Evolutionary conservation across 169 alveolate species (phyloP).

Genomic region (Plasmodium gonderi): DNA sequence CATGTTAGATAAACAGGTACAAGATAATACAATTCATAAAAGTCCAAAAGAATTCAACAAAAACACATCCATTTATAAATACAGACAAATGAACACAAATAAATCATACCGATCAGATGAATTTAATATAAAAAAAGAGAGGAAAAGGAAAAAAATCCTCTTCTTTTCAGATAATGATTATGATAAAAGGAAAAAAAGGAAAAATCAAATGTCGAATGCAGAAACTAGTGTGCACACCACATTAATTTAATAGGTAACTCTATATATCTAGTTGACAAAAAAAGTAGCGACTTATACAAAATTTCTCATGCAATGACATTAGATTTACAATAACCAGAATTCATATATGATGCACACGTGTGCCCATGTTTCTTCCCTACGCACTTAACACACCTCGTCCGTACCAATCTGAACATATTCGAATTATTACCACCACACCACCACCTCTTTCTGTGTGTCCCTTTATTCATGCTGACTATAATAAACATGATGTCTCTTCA

Average conservation of each 20-base stretch:
- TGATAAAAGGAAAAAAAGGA: conserved; percentile 32
- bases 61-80: not conserved
- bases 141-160: conserved; percentile 35
- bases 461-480: no score
- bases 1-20: not conserved
- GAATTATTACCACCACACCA: no score
- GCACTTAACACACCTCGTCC: no score
- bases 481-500: no score
- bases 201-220: not conserved
- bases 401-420: no score
- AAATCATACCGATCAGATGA: conserved; percentile 14
- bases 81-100: not conserved
- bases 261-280: not conserved
- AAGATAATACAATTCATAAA: not conserved
- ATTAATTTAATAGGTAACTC: not conserved
- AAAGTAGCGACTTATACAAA: not conserved
- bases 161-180: conserved; percentile 59
- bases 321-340: not conserved
- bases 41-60: not conserved
- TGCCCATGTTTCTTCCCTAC: no score
- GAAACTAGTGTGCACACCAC: not conserved
- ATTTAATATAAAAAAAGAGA: conserved; percentile 19
- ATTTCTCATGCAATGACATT: not conserved
- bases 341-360: no score
- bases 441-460: no score